Conservation (phyloP, 208 protist genomes). For the Crithidia bombi region DNA sequence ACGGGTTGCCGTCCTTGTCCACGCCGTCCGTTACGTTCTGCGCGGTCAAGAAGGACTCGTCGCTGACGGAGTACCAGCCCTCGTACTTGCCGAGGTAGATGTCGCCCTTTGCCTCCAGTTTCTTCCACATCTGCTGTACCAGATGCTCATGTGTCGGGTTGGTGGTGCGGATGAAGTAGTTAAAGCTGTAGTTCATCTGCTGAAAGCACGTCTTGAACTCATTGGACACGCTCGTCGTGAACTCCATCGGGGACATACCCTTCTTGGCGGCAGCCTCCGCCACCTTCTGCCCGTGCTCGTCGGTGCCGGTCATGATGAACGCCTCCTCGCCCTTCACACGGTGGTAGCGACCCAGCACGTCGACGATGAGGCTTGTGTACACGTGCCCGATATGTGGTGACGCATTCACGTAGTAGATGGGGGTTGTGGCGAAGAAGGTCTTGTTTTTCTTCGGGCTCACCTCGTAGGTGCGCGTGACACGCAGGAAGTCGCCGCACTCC, state of each 20-base stretch:
- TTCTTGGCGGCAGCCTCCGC: slow-evolving; percentile 86
- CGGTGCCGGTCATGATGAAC: slow-evolving; percentile 97
- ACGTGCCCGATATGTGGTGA: slow-evolving; percentile 93
- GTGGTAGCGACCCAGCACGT: slow-evolving; percentile 91
- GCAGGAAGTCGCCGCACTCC: slow-evolving; percentile 83
- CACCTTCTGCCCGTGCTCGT: slow-evolving; percentile 99
- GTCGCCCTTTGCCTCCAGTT: slow-evolving; percentile 88
- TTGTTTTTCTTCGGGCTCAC: slow-evolving; percentile 71
- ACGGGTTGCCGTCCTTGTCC: slow-evolving; percentile 88
- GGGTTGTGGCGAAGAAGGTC: slow-evolving; percentile 88
- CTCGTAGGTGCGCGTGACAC: slow-evolving; percentile 69
- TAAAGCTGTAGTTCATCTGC: slow-evolving; percentile 88
- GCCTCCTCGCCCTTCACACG: slow-evolving; percentile 84
- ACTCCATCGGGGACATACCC: slow-evolving; percentile 83
- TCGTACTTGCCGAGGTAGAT: slow-evolving; percentile 98
- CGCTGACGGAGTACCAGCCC: slow-evolving; percentile 99
- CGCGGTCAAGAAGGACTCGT: slow-evolving; percentile 96
- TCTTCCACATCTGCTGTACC: slow-evolving; percentile 90
- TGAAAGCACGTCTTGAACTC: slow-evolving; percentile 93
- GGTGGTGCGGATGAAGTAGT: slow-evolving; percentile 98
- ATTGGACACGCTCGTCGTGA: slow-evolving; percentile 88
- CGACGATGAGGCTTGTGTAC: slow-evolving; percentile 90
- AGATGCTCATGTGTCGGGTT: slow-evolving; percentile 83
- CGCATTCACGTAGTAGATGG: slow-evolving; percentile 94
- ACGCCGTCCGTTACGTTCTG: slow-evolving; percentile 87